phyloP scores from a whole-genome alignment of 768 basidiomycete genomes.

The Lentinula boryana region DNA sequence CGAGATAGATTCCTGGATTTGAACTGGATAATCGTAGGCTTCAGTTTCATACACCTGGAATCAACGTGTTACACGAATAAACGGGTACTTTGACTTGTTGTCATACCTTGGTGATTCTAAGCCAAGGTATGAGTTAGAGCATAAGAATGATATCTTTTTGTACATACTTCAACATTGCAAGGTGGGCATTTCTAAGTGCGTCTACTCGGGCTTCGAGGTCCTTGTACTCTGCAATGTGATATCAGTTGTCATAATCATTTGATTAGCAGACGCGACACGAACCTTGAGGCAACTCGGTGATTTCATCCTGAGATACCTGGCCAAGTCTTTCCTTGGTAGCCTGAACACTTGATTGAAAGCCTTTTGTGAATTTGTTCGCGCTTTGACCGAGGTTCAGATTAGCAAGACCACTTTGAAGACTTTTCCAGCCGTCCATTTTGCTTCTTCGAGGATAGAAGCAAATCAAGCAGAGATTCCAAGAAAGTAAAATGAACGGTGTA shows the following conservation, averaged over 20 bases:
- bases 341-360: conserved; percentile 77
- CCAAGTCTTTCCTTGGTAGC: conserved; percentile 86
- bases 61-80: conserved; percentile 25
- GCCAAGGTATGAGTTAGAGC: not conserved
- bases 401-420: conserved; percentile 56
- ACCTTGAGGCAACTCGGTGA: conserved; percentile 92
- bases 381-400: conserved; percentile 69
- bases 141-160: not conserved
- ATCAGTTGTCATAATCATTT: not conserved
- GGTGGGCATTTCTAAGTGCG: conserved; percentile 76
- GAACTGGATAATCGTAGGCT: conserved; percentile 84
- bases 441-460: conserved; percentile 9
- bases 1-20: conserved; percentile 76
- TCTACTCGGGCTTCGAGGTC: conserved; percentile 95
- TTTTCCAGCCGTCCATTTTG: conserved; percentile 61
- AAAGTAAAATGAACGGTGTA: not conserved
- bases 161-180: conserved; percentile 69
- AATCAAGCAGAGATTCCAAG: not conserved
- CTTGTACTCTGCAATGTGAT: conserved; percentile 68
- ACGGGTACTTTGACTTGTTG: not conserved
- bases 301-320: conserved; percentile 84
- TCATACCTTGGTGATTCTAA: conserved; percentile 6
- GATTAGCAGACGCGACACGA: not conserved
- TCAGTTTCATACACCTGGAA: conserved; percentile 86
- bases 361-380: conserved; percentile 71